Evolutionary conservation across 495 filamentous ascomycete genomes (phyloP).

Genomic region (Amniculicola lignicola): DNA sequence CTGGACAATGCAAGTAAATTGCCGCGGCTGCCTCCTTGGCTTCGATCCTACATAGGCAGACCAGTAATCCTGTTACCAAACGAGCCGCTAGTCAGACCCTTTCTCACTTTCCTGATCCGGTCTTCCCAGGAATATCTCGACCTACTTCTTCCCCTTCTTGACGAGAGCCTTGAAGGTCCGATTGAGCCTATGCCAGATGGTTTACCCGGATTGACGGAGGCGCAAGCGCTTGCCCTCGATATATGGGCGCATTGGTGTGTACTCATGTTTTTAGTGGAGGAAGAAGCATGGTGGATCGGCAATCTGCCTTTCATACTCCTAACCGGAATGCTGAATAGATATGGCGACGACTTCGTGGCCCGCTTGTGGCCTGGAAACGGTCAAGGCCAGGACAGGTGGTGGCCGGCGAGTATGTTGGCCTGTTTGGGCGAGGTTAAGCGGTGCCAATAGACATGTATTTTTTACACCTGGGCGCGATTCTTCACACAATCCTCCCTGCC

Average conservation of each 20-base stretch:
- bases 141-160: slow-evolving; percentile 20
- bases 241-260: slow-evolving; percentile 18
- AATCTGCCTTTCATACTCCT: slow-evolving; percentile 8
- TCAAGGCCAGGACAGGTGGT: slow-evolving; percentile 12
- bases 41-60: background rate
- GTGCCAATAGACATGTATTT: no score
- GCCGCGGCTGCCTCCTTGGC: background rate
- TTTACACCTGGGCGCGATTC: no score
- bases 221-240: slow-evolving; percentile 13
- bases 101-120: slow-evolving; percentile 16
- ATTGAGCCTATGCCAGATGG: background rate
- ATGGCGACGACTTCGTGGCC: slow-evolving; percentile 18
- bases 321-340: slow-evolving; percentile 17
- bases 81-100: slow-evolving; percentile 6
- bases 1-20: no score
- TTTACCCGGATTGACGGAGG: slow-evolving; percentile 10
- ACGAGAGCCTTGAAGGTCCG: slow-evolving; percentile 13
- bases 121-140: slow-evolving; percentile 14
- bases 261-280: slow-evolving; percentile 18
- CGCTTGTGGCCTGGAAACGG: no score
- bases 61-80: background rate
- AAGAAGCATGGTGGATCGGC: slow-evolving; percentile 20
- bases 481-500: no score
- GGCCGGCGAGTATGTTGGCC: slow-evolving; percentile 10
- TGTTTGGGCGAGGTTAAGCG: slow-evolving; percentile 6